phyloP scores from a whole-genome alignment of 2,329 filamentous ascomycete species.

The Aspergillus quadrilineatus region DNA sequence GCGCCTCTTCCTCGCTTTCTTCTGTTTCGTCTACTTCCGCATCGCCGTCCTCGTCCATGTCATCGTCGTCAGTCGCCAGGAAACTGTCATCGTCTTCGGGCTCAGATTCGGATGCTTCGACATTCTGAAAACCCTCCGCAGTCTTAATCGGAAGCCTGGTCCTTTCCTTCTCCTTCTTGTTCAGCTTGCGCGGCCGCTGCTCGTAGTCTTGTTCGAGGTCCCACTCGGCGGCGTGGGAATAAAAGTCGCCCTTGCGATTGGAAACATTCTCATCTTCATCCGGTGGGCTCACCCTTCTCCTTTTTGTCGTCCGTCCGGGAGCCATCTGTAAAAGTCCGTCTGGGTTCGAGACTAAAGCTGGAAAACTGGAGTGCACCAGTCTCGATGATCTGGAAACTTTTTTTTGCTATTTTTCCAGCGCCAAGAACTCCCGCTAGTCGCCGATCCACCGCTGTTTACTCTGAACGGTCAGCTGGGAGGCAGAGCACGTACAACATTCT shows the following conservation, averaged over 20 bases:
- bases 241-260: constrained; percentile 52
- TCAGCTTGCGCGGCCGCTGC: constrained; percentile 69
- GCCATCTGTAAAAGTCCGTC: constrained; percentile 41
- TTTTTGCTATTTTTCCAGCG: constrained; percentile 25
- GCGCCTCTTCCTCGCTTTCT: constrained; percentile 51
- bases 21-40: constrained; percentile 46
- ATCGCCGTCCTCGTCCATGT: constrained; percentile 39
- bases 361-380: not conserved
- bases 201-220: constrained; percentile 92
- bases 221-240: constrained; percentile 77
- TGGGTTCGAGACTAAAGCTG: not conserved
- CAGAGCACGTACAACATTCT: not conserved
- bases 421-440: constrained; percentile 30
- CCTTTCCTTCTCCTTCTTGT: constrained; percentile 71
- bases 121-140: constrained; percentile 70
- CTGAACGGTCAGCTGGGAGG: not conserved
- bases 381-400: constrained; percentile 21
- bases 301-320: constrained; percentile 48
- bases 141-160: constrained; percentile 85
- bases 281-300: constrained; percentile 52
- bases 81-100: constrained; percentile 58
- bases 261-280: constrained; percentile 35
- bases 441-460: constrained; percentile 21
- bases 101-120: constrained; percentile 47
- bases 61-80: constrained; percentile 59